Evolutionary conservation across 805 yeast species (phyloP).

Genomic region (Wickerhamiella sorbophila): DNA sequence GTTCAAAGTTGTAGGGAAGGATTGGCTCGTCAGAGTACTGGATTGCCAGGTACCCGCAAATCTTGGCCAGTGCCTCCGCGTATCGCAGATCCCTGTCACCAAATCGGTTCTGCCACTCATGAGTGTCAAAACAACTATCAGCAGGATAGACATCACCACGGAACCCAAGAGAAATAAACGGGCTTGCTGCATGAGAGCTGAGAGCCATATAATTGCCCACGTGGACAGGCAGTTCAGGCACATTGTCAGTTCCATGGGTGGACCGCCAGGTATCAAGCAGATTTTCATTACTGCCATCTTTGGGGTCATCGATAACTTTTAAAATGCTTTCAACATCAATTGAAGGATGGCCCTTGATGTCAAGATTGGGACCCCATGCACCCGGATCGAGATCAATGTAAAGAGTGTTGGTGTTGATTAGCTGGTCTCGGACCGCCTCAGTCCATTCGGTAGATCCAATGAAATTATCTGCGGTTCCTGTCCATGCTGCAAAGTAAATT

Average conservation of each 20-base stretch:
- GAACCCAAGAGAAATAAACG: conserved; percentile 48
- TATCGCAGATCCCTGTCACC: conserved; percentile 44
- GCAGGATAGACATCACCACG: conserved; percentile 24
- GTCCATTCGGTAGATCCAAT: conserved; percentile 80
- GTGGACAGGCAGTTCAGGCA: conserved; percentile 9
- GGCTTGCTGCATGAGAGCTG: conserved; percentile 48
- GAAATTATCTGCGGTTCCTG: conserved; percentile 62
- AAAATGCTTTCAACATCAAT: conserved; percentile 33
- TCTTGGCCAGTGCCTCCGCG: conserved; percentile 42
- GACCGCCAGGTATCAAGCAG: conserved; percentile 4
- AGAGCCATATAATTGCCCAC: conserved; percentile 59
- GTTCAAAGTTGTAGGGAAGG: conserved; percentile 48
- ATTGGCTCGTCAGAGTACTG: conserved; percentile 61
- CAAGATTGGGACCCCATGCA: conserved; percentile 35
- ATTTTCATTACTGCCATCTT: conserved; percentile 10
- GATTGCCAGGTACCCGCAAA: conserved; percentile 40
- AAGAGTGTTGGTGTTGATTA: conserved; percentile 47
- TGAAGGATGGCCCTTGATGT: conserved; percentile 51
- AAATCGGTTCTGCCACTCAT: conserved; percentile 36
- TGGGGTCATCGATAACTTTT: conserved; percentile 24
- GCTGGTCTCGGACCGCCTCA: conserved; percentile 37
- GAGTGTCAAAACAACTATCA: conserved; percentile 50
- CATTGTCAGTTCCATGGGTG: conserved; percentile 1
- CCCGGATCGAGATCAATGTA: conserved; percentile 64
- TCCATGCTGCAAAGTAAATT: conserved; percentile 71